These are phyloP conservation scores for Fraxinus platypoda DNA, from an alignment of 305 asterid species.

Conservation along the genomic window DNA sequence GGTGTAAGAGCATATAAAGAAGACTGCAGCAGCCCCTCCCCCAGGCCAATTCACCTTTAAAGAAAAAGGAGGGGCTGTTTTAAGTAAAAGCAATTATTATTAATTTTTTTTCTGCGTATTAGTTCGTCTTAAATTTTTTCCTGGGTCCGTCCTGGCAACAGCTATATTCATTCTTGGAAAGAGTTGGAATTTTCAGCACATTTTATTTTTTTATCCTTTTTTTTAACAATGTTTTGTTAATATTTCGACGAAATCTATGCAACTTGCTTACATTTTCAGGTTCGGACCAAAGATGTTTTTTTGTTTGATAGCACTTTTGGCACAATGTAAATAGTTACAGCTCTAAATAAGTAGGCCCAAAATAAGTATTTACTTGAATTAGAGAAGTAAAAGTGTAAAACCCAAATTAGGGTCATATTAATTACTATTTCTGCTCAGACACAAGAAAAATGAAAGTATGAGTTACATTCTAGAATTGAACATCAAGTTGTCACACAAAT, in stretches of 20 bases:
- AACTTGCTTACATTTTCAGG: neutral
- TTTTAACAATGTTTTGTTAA: neutral
- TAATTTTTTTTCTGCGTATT: neutral
- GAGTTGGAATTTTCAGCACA: neutral
- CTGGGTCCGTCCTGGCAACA: no score
- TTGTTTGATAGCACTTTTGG: neutral
- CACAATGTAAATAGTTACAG: neutral
- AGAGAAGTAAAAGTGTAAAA: neutral
- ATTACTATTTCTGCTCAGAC: no score
- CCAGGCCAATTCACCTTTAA: no score
- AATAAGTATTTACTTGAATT: neutral
- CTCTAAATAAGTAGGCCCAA: neutral
- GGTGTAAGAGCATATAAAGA: constrained; percentile 26
- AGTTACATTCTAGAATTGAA: neutral
- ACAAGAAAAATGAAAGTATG: no score
- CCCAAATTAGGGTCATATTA: no score
- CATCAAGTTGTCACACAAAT: no score
- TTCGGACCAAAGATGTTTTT: constrained; percentile 4
- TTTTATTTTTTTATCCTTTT: neutral
- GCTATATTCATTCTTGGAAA: constrained; percentile 5
- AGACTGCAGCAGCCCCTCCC: neutral
- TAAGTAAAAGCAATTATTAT: no score
- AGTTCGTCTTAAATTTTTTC: no score
- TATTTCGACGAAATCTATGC: neutral
- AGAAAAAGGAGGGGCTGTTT: no score